phyloP scores from a whole-genome alignment of 495 filamentous ascomycete species.

The Aspergillus avenaceus region DNA sequence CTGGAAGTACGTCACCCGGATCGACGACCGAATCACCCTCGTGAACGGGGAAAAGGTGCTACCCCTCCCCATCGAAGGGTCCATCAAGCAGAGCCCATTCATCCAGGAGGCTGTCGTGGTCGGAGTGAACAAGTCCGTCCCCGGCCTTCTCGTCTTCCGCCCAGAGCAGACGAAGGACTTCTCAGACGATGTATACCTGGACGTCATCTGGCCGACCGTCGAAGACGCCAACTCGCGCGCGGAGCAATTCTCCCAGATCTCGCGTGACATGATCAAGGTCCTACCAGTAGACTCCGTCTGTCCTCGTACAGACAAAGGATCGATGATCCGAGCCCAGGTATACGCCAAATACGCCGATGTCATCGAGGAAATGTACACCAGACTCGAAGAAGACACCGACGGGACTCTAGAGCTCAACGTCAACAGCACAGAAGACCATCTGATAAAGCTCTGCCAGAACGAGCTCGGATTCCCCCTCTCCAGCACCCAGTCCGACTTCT shows the following conservation, averaged over 20 bases:
- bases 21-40: conserved; percentile 62
- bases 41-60: conserved; percentile 67
- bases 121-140: conserved; percentile 45
- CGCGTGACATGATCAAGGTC: conserved; percentile 48
- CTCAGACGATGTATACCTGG: conserved; percentile 37
- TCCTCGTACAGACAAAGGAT: conserved; percentile 52
- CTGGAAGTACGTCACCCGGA: conserved; percentile 61
- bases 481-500: conserved; percentile 44
- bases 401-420: conserved; percentile 33
- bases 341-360: conserved; percentile 42
- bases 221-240: conserved; percentile 45
- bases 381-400: conserved; percentile 19
- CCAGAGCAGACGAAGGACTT: conserved; percentile 25
- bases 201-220: conserved; percentile 44
- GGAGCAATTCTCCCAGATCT: conserved; percentile 53
- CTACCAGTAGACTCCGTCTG: conserved; percentile 39
- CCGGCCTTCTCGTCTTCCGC: conserved; percentile 52
- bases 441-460: conserved; percentile 38
- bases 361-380: conserved; percentile 46
- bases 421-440: conserved; percentile 33
- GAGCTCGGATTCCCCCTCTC: conserved; percentile 38
- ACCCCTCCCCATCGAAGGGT: conserved; percentile 58
- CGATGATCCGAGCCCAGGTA: conserved; percentile 52
- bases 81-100: conserved; percentile 44
- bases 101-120: conserved; percentile 59